These are phyloP conservation scores for Prunus kanzakura DNA, from an alignment of 306 rosid species.

Conservation along the genomic window DNA sequence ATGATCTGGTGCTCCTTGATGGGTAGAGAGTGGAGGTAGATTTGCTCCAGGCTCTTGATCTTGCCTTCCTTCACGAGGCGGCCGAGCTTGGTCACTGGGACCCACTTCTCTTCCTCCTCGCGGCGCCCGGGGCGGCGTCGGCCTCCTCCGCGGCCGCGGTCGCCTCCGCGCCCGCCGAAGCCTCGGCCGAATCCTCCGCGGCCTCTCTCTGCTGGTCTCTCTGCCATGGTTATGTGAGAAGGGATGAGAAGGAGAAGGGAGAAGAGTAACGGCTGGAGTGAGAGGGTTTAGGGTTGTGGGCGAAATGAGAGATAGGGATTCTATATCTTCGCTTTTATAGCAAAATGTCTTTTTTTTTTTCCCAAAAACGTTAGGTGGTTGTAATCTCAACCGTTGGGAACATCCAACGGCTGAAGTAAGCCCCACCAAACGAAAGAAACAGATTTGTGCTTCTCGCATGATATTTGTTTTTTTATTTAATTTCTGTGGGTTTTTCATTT, in stretches of 20 bases:
- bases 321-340: not conserved
- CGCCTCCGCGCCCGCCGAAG: conserved; percentile 49
- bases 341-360: too few relatives aligned
- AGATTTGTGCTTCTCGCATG: too few relatives aligned
- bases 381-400: too few relatives aligned
- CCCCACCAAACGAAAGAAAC: too few relatives aligned
- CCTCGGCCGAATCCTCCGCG: conserved; percentile 52
- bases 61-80: conserved; percentile 59
- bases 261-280: not conserved
- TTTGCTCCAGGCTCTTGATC: conserved; percentile 54
- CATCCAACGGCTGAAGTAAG: too few relatives aligned
- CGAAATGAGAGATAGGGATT: not conserved
- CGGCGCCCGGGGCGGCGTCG: conserved; percentile 44
- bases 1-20: conserved; percentile 71
- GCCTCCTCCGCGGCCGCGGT: conserved; percentile 47
- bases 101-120: conserved; percentile 72
- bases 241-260: not conserved
- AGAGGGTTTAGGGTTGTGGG: not conserved
- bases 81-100: conserved; percentile 69
- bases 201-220: conserved; percentile 50
- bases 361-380: too few relatives aligned
- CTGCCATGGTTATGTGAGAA: conserved; percentile 42
- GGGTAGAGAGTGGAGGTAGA: conserved; percentile 63
- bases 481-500: not conserved
- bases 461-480: too few relatives aligned